A percentile compares a stretch with the other conserved stretches of the same genome.
Conservation (phyloP, 164 flowering plant species). For the grape (Vitis vinifera) region DNA sequence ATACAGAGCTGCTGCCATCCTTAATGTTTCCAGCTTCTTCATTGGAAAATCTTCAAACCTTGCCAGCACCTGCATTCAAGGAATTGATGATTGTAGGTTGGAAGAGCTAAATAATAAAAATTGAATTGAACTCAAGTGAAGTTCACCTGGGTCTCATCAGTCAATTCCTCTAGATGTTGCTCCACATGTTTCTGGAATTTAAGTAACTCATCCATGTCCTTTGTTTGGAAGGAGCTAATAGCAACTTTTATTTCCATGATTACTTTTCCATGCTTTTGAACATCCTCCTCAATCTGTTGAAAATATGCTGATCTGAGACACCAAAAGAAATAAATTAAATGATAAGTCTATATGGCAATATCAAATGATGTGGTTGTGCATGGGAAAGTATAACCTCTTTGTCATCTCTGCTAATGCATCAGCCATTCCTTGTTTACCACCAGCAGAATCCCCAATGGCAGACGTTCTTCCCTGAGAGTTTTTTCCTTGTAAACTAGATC, state of each 20-base stretch:
- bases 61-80: conserved; percentile 49
- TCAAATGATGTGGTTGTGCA: no score
- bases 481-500: conserved; percentile 44
- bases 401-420: conserved; percentile 95
- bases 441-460: conserved; percentile 27
- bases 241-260: conserved; percentile 55
- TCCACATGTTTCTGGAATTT: conserved; percentile 73
- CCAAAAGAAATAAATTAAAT: not conserved
- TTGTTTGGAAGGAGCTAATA: conserved; percentile 55
- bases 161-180: conserved; percentile 56
- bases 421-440: conserved; percentile 80
- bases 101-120: not conserved
- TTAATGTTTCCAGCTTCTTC: conserved; percentile 71
- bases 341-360: not conserved
- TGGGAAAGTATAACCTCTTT: conserved; percentile 46
- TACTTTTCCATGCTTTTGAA: conserved; percentile 43
- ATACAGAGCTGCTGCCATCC: conserved; percentile 65
- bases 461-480: conserved; percentile 37
- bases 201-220: conserved; percentile 63
- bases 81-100: not conserved
- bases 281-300: conserved; percentile 73
- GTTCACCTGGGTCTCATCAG: conserved; percentile 74
- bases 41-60: conserved; percentile 76
- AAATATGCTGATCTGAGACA: conserved; percentile 65
- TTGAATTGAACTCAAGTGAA: not conserved